phyloP scores from a whole-genome alignment of 352 stramenopile genomes.

The Globisporangium recalcitrans region DNA sequence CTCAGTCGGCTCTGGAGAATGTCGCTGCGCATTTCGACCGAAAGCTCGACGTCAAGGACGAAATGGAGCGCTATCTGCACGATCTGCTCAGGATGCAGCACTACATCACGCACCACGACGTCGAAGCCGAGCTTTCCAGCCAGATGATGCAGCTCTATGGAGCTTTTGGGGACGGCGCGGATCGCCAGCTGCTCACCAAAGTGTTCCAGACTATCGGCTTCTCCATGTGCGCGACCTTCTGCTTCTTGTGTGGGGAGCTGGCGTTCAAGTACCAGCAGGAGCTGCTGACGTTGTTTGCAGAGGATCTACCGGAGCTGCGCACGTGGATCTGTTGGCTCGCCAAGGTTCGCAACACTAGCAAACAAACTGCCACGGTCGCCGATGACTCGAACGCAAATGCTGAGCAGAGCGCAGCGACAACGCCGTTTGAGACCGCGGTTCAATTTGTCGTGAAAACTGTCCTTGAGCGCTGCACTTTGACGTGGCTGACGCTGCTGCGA shows the following conservation, averaged over 20 bases:
- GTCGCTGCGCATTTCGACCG: slow-evolving; percentile 44
- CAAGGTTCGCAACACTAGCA: slow-evolving; percentile 7
- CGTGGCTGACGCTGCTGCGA: slow-evolving; percentile 41
- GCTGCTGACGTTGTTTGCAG: slow-evolving; percentile 45
- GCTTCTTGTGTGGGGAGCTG: slow-evolving; percentile 29
- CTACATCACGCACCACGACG: slow-evolving; percentile 36
- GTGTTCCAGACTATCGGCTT: slow-evolving; percentile 49
- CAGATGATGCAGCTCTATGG: slow-evolving; percentile 39
- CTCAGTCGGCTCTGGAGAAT: background rate
- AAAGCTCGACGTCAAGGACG: slow-evolving; percentile 47
- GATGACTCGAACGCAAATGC: background rate
- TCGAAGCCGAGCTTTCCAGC: slow-evolving; percentile 19
- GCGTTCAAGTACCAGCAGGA: slow-evolving; percentile 48
- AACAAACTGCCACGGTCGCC: background rate
- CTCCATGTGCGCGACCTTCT: slow-evolving; percentile 30
- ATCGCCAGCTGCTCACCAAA: slow-evolving; percentile 43
- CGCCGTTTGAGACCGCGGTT: slow-evolving; percentile 22
- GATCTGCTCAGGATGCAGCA: slow-evolving; percentile 57
- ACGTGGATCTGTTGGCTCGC: slow-evolving; percentile 51
- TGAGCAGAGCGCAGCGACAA: background rate
- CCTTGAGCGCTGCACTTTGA: slow-evolving; percentile 36
- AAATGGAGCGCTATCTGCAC: slow-evolving; percentile 54
- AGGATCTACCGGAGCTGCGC: slow-evolving; percentile 35
- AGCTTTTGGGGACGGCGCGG: slow-evolving; percentile 32
- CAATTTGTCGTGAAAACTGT: slow-evolving; percentile 40